Conservation (phyloP, 2,329 filamentous ascomycete species). For the Rhytidhysteron rufulum region DNA sequence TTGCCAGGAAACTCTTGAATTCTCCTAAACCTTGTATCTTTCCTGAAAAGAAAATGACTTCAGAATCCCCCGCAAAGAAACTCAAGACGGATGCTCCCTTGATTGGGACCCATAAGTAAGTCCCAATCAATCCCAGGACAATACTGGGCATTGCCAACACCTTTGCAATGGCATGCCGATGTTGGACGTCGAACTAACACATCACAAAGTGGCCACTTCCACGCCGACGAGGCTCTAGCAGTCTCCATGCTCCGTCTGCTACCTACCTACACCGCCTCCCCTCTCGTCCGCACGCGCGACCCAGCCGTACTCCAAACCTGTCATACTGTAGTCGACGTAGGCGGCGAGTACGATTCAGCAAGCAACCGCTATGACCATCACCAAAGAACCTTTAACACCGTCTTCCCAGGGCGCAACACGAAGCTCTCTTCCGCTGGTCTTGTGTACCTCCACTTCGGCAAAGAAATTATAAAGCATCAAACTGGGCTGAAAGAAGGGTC, state of each 20-base stretch:
- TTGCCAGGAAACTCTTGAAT: no score
- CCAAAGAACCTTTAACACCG: constrained; percentile 83
- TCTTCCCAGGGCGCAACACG: constrained; percentile 77
- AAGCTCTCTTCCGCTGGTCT: constrained; percentile 93
- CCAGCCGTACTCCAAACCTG: constrained; percentile 71
- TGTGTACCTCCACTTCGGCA: constrained; percentile 94
- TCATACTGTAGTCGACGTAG: constrained; percentile 97
- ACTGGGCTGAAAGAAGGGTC: constrained; percentile 59
- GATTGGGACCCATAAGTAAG: constrained; percentile 85
- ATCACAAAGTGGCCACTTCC: constrained; percentile 76
- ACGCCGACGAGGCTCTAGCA: constrained; percentile 95
- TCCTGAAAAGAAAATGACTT: constrained; percentile 27
- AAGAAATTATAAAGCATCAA: constrained; percentile 69
- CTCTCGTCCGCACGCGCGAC: constrained; percentile 84
- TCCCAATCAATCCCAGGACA: no score
- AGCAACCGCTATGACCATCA: constrained; percentile 91
- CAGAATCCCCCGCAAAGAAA: constrained; percentile 62
- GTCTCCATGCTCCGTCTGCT: constrained; percentile 93
- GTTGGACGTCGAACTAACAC: neutral
- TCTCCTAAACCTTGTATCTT: no score
- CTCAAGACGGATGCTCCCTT: constrained; percentile 67
- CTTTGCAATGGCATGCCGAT: no score
- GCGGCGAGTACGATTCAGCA: constrained; percentile 80
- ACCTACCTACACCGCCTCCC: constrained; percentile 69
- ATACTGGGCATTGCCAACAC: no score